Base-by-base conservation (phyloP, 306 rosid species). In the Medicago truncatula region DNA sequence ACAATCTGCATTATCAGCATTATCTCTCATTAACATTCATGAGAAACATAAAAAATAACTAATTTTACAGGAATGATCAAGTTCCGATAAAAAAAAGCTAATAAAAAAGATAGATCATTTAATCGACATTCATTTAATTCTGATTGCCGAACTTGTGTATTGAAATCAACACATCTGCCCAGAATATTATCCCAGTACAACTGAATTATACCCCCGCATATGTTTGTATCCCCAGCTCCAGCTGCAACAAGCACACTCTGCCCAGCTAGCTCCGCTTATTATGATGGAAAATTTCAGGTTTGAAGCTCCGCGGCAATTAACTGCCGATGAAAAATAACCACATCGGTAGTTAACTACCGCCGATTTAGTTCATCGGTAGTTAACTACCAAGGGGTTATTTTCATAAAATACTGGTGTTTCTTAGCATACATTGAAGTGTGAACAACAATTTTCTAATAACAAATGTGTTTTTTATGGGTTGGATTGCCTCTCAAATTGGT, bases 201-300 rank as follows among this genome's bases (percentile, higher is more conserved):
- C 83, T 95, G 99, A 87, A 95, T 81, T 78, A 95, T 92, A 77
- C 99, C 99, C 68, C 99, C 99, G 17, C 99, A 95, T 31, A 95
- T 92, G 88, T 95, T 95, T 63, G 99, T 95, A 86, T 95, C 99
- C 68, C 99, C 99, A 2, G 99, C 99, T 68, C 99, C 99, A 0
- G 97, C 97, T 87, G 99, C 99, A 84, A 92, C 99, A 52, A 97
- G 96, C 57, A 95, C 99, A 75, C 77, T 85, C 63, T 88, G 83
- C 73, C 86, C 90, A 50, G 87, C 91, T 83, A n/a, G n/a, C n/a
- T 23, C 28, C 28, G 28, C 28, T 23, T 3, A 23, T 23, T 23
- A 1, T 23, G 28, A 23, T 23, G 28, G 28, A 23, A 23, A 23
- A 23, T 23, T 23, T 23, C 28, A 23, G 28, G 28, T 23, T 23